Percentiles rank a stretch among this genome's conserved stretches.
These are phyloP conservation scores for Nigrospora sphaerica DNA, from an alignment of 2,329 filamentous ascomycete species.

Conservation along the genomic window DNA sequence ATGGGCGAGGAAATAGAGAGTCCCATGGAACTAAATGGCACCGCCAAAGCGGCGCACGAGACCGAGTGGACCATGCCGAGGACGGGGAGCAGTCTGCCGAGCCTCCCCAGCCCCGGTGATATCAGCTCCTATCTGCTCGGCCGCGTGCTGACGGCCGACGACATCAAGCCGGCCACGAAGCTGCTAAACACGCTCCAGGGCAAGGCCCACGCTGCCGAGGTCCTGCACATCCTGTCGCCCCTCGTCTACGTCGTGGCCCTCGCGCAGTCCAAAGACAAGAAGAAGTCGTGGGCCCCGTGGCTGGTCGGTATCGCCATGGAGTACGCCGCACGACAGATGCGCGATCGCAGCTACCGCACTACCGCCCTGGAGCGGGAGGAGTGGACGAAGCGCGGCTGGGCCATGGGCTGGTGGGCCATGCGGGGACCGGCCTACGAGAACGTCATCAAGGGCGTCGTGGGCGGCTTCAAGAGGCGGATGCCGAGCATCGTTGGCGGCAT, in stretches of 20 bases:
- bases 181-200: conserved; percentile 80
- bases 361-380: conserved; percentile 87
- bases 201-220: conserved; percentile 67
- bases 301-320: conserved; percentile 78
- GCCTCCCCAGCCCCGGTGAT: conserved; percentile 71
- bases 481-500: conserved; percentile 78
- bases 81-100: conserved; percentile 79
- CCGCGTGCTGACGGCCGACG: conserved; percentile 89
- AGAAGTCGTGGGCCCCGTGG: conserved; percentile 88
- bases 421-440: conserved; percentile 95
- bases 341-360: conserved; percentile 67
- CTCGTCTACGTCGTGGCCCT: conserved; percentile 81
- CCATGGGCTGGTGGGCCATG: conserved; percentile 93
- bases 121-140: conserved; percentile 82
- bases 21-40: conserved; percentile 32
- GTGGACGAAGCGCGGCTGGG: conserved; percentile 80
- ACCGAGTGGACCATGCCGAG: conserved; percentile 88
- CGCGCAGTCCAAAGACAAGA: conserved; percentile 64
- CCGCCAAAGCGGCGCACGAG: conserved; percentile 43
- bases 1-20: conserved; percentile 31
- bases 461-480: conserved; percentile 67
- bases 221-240: conserved; percentile 86
- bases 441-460: conserved; percentile 69
- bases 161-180: conserved; percentile 85
- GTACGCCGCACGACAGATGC: conserved; percentile 78